Evolutionary conservation across 257 asterid species (phyloP).

Genomic region (Capsicum rhomboideum): DNA sequence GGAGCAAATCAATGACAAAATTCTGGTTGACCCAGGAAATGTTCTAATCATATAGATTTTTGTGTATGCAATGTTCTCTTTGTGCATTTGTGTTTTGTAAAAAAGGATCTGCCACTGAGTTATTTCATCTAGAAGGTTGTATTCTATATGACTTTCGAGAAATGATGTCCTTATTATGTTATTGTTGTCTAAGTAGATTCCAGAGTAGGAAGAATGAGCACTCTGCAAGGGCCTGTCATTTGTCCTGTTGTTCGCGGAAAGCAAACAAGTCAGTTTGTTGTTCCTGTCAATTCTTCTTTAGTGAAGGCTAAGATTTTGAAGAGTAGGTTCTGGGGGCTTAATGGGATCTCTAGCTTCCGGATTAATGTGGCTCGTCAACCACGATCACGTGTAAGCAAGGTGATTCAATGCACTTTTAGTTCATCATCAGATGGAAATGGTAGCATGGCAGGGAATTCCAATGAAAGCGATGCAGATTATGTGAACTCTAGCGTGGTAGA

Average conservation of each 20-base stretch:
- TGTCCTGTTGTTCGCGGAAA: constrained; percentile 63
- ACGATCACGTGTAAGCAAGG: constrained; percentile 19
- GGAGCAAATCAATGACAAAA: not conserved
- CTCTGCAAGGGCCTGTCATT: constrained; percentile 42
- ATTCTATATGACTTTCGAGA: not conserved
- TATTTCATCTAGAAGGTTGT: not conserved
- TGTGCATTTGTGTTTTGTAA: not conserved
- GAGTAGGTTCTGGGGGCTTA: constrained; percentile 50
- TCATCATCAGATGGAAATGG: constrained; percentile 87
- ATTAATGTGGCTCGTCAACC: constrained; percentile 17
- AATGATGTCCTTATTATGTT: not conserved
- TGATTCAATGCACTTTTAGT: constrained; percentile 53
- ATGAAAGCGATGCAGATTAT: constrained; percentile 70
- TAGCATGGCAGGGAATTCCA: constrained; percentile 74
- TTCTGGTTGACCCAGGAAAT: not conserved
- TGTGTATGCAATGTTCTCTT: not conserved
- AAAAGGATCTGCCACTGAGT: not conserved
- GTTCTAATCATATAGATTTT: not conserved
- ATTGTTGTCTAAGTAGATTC: not conserved
- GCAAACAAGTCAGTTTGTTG: constrained; percentile 35
- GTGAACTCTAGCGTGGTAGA: constrained; percentile 82
- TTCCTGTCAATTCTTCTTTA: constrained; percentile 30
- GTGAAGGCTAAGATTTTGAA: constrained; percentile 35
- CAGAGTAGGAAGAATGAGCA: constrained; percentile 4
- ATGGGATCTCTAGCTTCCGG: constrained; percentile 15